Evolutionary conservation across 140 eudicot species (phyloP).

Genomic region (Flaveria floridana): DNA sequence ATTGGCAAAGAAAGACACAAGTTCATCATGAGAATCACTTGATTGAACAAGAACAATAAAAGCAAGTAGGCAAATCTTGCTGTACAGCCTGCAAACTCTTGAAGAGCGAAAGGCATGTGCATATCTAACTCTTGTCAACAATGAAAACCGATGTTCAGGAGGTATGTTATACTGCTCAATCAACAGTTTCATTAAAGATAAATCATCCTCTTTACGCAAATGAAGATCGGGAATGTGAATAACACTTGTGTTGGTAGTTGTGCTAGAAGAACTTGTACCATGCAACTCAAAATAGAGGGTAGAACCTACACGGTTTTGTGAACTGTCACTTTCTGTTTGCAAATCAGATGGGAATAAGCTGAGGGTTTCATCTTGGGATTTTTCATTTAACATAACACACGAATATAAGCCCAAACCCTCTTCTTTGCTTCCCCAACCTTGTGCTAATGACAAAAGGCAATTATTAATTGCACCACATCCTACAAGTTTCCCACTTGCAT

Average conservation of each 20-base stretch:
- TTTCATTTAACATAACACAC: constrained; percentile 72
- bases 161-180: constrained; percentile 71
- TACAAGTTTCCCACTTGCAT: constrained; percentile 82
- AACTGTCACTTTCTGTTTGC: constrained; percentile 59
- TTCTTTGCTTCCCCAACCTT: constrained; percentile 99
- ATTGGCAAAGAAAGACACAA: constrained; percentile 87
- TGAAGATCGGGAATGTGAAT: constrained; percentile 81
- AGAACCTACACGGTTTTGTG: constrained; percentile 77
- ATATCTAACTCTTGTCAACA: constrained; percentile 86
- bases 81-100: constrained; percentile 80
- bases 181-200: constrained; percentile 68
- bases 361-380: constrained; percentile 67
- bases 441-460: constrained; percentile 90
- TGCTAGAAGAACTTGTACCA: constrained; percentile 47
- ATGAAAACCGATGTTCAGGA: constrained; percentile 73
- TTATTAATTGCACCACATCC: constrained; percentile 79
- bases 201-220: constrained; percentile 71
- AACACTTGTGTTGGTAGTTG: constrained; percentile 48
- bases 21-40: constrained; percentile 90
- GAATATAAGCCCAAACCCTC: constrained; percentile 95
- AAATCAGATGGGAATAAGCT: constrained; percentile 70
- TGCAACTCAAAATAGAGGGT: constrained; percentile 90
- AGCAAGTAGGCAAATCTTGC: constrained; percentile 83
- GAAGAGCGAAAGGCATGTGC: constrained; percentile 88
- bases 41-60: constrained; percentile 93